These are phyloP conservation scores for Haplosporangium sp. DNA, from an alignment of 371 early-diverging fungal genomes.

Conservation along the genomic window DNA sequence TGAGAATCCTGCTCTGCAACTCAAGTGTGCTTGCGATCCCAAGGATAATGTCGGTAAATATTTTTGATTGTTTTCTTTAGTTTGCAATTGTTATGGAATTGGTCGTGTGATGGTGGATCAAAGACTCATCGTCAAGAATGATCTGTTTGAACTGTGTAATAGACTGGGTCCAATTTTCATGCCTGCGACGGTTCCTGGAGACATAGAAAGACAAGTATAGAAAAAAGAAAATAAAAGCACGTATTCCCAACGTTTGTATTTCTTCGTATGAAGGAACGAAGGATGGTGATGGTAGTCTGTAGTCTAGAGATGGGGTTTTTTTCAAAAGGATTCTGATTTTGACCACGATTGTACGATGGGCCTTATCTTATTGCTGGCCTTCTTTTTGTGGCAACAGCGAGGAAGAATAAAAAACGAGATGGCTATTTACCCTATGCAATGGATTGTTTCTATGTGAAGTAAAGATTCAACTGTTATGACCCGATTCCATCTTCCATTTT, in stretches of 20 bases:
- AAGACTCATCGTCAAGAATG: neutral
- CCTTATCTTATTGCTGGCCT: too few relatives aligned
- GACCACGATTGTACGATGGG: neutral
- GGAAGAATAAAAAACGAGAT: too few relatives aligned
- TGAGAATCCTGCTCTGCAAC: slow-evolving; percentile 59
- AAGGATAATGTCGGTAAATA: slow-evolving; percentile 49
- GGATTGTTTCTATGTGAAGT: too few relatives aligned
- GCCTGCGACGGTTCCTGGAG: slow-evolving; percentile 45
- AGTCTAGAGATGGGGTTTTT: neutral
- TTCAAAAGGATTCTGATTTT: neutral
- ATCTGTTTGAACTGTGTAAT: neutral
- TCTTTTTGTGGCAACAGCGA: too few relatives aligned
- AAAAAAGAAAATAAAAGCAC: slow-evolving; percentile 1
- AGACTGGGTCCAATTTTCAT: slow-evolving; percentile 52
- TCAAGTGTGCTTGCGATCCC: slow-evolving; percentile 66
- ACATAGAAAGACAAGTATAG: slow-evolving; percentile 10
- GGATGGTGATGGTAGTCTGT: neutral
- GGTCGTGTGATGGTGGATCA: neutral
- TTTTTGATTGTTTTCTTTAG: neutral
- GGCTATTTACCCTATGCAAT: too few relatives aligned
- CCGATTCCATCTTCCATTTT: slow-evolving; percentile 40
- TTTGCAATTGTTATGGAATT: neutral
- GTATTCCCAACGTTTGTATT: neutral
- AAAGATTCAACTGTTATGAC: neutral
- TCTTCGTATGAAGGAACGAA: neutral